Base-by-base conservation (phyloP, 768 basidiomycete species). In the Rhizopogon salebrosus region DNA sequence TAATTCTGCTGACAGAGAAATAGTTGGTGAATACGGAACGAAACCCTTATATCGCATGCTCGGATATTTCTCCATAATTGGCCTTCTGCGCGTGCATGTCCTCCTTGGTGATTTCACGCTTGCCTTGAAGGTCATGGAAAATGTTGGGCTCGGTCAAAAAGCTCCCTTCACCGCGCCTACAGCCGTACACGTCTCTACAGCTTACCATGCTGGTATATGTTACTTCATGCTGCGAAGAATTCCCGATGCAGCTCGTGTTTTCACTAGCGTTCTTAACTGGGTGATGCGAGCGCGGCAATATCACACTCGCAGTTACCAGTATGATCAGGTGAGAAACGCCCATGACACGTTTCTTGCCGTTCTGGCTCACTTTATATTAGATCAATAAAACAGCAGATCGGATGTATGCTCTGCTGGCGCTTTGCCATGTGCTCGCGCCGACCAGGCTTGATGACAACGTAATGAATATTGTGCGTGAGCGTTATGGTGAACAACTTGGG, bases 351-450 rank as follows among this genome's bases (percentile, higher is more conserved):
- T 7, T 48, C 10, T 48, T 1, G 18, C 6, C n/a, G n/a, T 48
- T 39, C 16, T 26, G 23, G 48, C 16, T 22, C 16, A n/a, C 16
- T 35, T n/a, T 51, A 16, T 41, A n/a, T 35, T 60, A 92, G 90
- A 97, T 99, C 71, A 93, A 87, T 74, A 98, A 98, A 77, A 95
- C 90, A 16, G 95, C 92, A 3, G 97, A 99, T 64, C 77, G 97
- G 41, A 99, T 98, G 95, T 95, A 98, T 62, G 94, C 94, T 5
- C 71, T 99, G 29, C 90, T 98, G 57, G 92, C 94, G 6, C 84
- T 99, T 54, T 95, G 93, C 73, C 89, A 92, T 60, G 88, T 91
- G 1, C 79, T 98, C 8, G 93, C 94, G 3, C 95, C 97, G 2
- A 94, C 87, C 52, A 80, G 94, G 53, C 74, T 95, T 56, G 95